These are phyloP conservation scores for Pseudofabraea citricarpa DNA, from an alignment of 2,329 filamentous ascomycete genomes.

Conservation along the genomic window DNA sequence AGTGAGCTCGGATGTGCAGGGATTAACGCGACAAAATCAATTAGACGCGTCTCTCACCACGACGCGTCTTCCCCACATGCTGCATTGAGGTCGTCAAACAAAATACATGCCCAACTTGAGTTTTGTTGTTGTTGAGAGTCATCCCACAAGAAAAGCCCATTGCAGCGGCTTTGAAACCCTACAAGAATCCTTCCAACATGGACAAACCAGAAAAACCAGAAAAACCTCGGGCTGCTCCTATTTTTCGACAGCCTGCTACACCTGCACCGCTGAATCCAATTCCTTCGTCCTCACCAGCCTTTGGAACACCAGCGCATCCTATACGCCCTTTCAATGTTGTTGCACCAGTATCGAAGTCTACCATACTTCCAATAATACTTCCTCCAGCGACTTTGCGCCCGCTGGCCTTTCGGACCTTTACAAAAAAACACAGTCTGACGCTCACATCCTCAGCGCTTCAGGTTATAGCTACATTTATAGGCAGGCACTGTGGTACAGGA, in stretches of 20 bases:
- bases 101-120: neutral
- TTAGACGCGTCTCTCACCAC: conserved; percentile 1
- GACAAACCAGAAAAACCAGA: conserved; percentile 17
- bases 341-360: conserved; percentile 21
- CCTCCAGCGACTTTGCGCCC: conserved; percentile 83
- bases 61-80: conserved; percentile 12
- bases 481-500: conserved; percentile 88
- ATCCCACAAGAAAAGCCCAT: neutral
- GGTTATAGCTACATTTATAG: conserved; percentile 82
- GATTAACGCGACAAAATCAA: neutral
- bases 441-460: conserved; percentile 83
- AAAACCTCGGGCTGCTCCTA: conserved; percentile 20
- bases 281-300: conserved; percentile 85
- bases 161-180: no score
- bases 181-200: no score
- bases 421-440: conserved; percentile 94
- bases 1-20: neutral
- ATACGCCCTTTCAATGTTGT: conserved; percentile 53
- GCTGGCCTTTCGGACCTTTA: conserved; percentile 90
- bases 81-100: neutral
- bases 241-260: conserved; percentile 23
- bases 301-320: conserved; percentile 80
- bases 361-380: conserved; percentile 80
- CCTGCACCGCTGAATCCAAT: conserved; percentile 47
- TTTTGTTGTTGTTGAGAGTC: neutral